Conservation (phyloP, 805 yeast species). For the Candida broadrunensis region DNA sequence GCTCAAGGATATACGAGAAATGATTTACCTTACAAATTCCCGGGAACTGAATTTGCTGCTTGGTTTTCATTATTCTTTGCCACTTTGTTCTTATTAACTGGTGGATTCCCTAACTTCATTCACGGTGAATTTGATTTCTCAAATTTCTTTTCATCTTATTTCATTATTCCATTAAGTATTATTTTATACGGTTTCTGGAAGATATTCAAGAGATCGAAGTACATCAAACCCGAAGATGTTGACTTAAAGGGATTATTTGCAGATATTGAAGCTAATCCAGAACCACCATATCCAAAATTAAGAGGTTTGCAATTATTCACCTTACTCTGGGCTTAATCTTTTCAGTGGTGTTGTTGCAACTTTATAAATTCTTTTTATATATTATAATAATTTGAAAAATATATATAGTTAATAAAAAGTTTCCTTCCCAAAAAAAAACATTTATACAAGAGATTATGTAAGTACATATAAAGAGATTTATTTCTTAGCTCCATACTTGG, state of each 20-base stretch:
- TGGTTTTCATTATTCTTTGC: slow-evolving; percentile 29
- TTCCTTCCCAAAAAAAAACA: too few relatives aligned
- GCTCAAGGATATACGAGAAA: slow-evolving; percentile 35
- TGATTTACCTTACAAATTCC: slow-evolving; percentile 27
- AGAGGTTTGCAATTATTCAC: slow-evolving; percentile 16
- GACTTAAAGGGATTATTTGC: slow-evolving; percentile 23
- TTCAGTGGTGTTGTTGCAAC: too few relatives aligned
- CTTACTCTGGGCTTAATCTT: slow-evolving; percentile 10
- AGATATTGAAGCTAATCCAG: slow-evolving; percentile 25
- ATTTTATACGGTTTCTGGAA: slow-evolving; percentile 34
- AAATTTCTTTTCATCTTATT: slow-evolving; percentile 41
- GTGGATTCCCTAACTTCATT: slow-evolving; percentile 38
- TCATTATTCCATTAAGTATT: slow-evolving; percentile 40
- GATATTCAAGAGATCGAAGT: slow-evolving; percentile 34
- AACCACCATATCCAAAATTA: slow-evolving; percentile 19
- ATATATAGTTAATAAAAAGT: too few relatives aligned
- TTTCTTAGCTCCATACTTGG: slow-evolving; percentile 34
- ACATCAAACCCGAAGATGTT: slow-evolving; percentile 28
- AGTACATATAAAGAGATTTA: too few relatives aligned
- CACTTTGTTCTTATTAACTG: slow-evolving; percentile 29
- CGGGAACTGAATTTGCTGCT: slow-evolving; percentile 33
- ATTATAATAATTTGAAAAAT: too few relatives aligned
- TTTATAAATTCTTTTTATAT: too few relatives aligned
- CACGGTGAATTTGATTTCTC: slow-evolving; percentile 37
- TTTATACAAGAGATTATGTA: background rate